Evolutionary conservation across 1,139 yeast species (phyloP), one percentile per base, ranked within the genome.

Genomic region (Fermentozyma sake): DNA sequence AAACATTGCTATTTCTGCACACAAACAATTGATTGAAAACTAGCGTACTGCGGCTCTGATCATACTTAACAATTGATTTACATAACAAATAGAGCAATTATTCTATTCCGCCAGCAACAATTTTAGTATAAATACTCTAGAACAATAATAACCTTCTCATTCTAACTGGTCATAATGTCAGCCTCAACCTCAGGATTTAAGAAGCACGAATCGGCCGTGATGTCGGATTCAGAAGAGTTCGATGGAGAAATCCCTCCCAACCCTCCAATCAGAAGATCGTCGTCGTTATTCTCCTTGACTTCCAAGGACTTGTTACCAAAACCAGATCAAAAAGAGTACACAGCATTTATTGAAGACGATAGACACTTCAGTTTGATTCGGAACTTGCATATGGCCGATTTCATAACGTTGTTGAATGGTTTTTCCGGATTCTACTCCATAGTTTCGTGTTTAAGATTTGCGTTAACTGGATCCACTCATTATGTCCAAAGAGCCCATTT

Each of bases 371-470:
- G 83, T 26, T 70, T 82, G 66, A 56, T 82, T 32, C 68, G 94
- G 50, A 81, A 81, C 49, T 72, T 91, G 40, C 97, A 91, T 55
- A 69, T 89, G 79, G 98, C 98, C 3, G 98, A 91, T 55, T 86
- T 79, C 59, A 91, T 91, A 50, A 91, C 98, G 2, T 71, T 87
- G 61, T 68, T 91, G 55, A 91, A 91, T 57, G 96, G 91, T 6
- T 82, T 82, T 48, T 72, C 79, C 21, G 98, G 98, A 1, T 89
- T 91, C 52, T 85, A 86, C 56, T 79, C 96, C 18, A 81, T 91
- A 39, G 69, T 91, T 26, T 81, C 94, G 27, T 84, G 96, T 55
- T 61, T 87, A 39, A 70, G 96, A 47, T 91, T 75, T 55, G 76
- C 86, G 3, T 64, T 79, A 28, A 83, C 93, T 2, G 73, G 74